These are phyloP conservation scores for Populus tremula DNA, from an alignment of 345 rosid genomes.

Conservation along the genomic window DNA sequence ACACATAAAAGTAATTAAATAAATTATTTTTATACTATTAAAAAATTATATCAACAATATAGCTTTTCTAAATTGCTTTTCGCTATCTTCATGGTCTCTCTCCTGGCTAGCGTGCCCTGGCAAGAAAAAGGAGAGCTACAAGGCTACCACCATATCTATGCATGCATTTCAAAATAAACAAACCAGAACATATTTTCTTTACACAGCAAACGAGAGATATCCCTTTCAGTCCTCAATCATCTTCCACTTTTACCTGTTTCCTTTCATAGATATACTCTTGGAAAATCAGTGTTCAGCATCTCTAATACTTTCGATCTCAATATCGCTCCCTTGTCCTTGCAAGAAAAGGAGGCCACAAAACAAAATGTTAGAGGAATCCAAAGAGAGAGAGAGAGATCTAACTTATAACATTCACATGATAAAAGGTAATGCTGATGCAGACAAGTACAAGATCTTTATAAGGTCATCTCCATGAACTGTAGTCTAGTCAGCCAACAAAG, in stretches of 20 bases:
- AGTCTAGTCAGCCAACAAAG: slow-evolving; percentile 6
- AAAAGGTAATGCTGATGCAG: background rate
- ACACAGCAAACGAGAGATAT: slow-evolving; percentile 44
- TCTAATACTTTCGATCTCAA: background rate
- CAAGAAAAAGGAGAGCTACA: slow-evolving; percentile 44
- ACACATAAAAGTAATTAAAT: no score
- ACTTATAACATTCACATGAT: slow-evolving; percentile 7
- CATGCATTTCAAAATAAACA: slow-evolving; percentile 14
- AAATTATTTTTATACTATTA: background rate
- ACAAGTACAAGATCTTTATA: background rate
- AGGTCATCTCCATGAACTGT: background rate
- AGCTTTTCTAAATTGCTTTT: no score
- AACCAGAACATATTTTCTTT: slow-evolving; percentile 19
- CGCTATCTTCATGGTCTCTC: slow-evolving; percentile 2
- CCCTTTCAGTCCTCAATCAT: slow-evolving; percentile 49
- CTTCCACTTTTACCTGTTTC: slow-evolving; percentile 26
- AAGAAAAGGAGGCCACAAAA: background rate
- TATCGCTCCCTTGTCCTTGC: background rate
- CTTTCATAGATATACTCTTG: background rate
- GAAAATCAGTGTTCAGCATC: slow-evolving; percentile 4
- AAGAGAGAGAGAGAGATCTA: background rate
- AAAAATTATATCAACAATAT: no score
- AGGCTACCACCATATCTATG: background rate
- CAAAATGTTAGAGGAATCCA: background rate
- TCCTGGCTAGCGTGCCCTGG: slow-evolving; percentile 34